Evolutionary conservation across 768 basidiomycete species (phyloP), one percentile per base, ranked within the genome.

Genomic region (Lactarius hatsudake): DNA sequence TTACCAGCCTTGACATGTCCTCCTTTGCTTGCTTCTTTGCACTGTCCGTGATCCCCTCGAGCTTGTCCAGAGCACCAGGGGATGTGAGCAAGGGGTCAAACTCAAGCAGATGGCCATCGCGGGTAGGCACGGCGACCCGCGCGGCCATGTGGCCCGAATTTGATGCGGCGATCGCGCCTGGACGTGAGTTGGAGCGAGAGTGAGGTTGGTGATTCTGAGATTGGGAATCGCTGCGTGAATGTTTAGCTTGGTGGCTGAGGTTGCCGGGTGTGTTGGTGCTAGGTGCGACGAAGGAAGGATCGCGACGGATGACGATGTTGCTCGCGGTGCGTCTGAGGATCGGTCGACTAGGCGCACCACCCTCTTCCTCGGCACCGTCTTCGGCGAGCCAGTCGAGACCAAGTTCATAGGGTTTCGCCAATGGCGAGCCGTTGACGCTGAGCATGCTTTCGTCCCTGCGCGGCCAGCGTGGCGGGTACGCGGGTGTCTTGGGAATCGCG

Each of bases 71-170:
- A 58, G 90, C 81, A 2, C 83, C 81, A 1, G 92, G 87, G 2
- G 89, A 87, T 17, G 90, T 87, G 66, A 82, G 81, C 53, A 96
- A 78, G 10, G 94, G 93, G 71, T 96, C 90, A 72, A 96, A 94
- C 74, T 89, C 87, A 30, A 96, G 81, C n/a, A 90, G 76, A 71
- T 89, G 86, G 0, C 94, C 94, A 71, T 94, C 91, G 48, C 82
- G 85, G 0, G 88, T 93, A 5, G 90, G 87, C n/a, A 94, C 87
- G 1, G 89, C 86, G 15, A 93, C 86, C 38, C 90, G 77, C 2
- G 88, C 88, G 76, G 83, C 67, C 71, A 79, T 79, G 79, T 59
- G 76, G 69, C 32, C 75, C 71, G 63, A 70, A 70, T 67, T 51
- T 30, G 71, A 58, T 17, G 63, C 30, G 7, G 56, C 42, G 20